Base-by-base conservation (phyloP, 129 eudicot species). In the Tagetes erecta region DNA sequence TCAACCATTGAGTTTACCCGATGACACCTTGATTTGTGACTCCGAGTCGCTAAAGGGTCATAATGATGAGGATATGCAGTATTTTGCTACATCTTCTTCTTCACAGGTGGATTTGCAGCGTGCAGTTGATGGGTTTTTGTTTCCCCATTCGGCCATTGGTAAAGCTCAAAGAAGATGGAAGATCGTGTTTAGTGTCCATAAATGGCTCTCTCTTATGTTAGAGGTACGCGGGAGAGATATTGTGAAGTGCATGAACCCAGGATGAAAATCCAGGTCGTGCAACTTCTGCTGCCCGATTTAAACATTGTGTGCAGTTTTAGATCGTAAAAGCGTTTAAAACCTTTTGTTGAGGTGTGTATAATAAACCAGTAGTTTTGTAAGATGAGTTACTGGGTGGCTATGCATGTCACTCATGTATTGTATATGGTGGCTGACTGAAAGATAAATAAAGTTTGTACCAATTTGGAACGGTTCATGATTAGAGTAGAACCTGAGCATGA, bases 131-230 rank as follows among this genome's bases (percentile, higher is more conserved):
- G 81, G 84, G 74, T 83, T 84, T 80, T 62, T 83, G 63, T 57
- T 70, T 40, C 70, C 85, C 64, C 85, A 67, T 55, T 64, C 87
- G 59, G 79, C 86, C 47, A 50, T 75, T 40, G 80, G 70, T 41
- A 88, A 85, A 73, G 90, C 87, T 77, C 86, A 86, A 33, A 78
- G 80, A 81, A 77, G 90, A 78, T 89, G 96, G 96, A 89, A 72
- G 53, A 71, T 89, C 55, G 68, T 89, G 62, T 83, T 70, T 8
- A 77, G 84, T 41, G 96, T 87, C 33, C 36, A 84, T n/a, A 89
- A 76, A 66, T 82, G 85, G 88, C 55, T 82, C 14, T 80, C 85
- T 0, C 81, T 65, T 72, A 74, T 67, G 82, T 52, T 72, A 73
- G 76, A 74, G 77, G 77, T 71, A 67, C 71, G 78, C 7, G 81